These are phyloP conservation scores for Zygoascus bituminiphila DNA, from an alignment of 805 yeast genomes.

Conservation along the genomic window DNA sequence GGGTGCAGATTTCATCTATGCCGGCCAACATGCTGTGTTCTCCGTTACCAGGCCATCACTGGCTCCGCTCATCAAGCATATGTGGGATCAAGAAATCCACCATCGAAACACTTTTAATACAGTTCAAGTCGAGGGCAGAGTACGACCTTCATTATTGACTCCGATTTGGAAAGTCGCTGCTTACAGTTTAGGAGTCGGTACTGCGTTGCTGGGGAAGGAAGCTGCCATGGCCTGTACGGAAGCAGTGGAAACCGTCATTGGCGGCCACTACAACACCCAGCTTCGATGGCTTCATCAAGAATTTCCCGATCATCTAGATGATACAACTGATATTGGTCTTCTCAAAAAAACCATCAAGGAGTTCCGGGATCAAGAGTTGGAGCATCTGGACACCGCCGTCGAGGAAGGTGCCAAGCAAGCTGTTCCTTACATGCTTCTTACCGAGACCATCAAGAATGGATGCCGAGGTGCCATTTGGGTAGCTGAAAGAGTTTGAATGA, in stretches of 20 bases:
- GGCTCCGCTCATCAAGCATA: conserved; percentile 75
- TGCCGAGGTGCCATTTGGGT: conserved; percentile 86
- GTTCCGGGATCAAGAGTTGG: conserved; percentile 91
- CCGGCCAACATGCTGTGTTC: conserved; percentile 78
- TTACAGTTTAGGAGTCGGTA: conserved; percentile 71
- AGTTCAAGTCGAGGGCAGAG: conserved; percentile 67
- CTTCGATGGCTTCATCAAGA: conserved; percentile 66
- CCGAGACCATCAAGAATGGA: conserved; percentile 76
- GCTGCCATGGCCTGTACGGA: conserved; percentile 99
- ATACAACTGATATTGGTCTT: conserved; percentile 47
- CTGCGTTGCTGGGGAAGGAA: conserved; percentile 81
- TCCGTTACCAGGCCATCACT: conserved; percentile 63
- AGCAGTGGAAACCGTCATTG: conserved; percentile 97
- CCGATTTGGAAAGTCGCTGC: conserved; percentile 95
- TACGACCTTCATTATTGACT: conserved; percentile 84
- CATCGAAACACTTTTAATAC: conserved; percentile 81
- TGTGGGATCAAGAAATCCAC: conserved; percentile 97
- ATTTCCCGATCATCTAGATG: conserved; percentile 39
- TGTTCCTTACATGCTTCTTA: conserved; percentile 79
- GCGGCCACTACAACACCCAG: conserved; percentile 90
- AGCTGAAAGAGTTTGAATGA: conserved; percentile 70
- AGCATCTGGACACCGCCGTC: conserved; percentile 90
- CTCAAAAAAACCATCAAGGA: conserved; percentile 57
- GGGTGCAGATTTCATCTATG: conserved; percentile 89
- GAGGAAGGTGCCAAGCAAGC: conserved; percentile 89